Conservation (phyloP, 768 basidiomycete genomes). For the Holtermannia corniformis region DNA sequence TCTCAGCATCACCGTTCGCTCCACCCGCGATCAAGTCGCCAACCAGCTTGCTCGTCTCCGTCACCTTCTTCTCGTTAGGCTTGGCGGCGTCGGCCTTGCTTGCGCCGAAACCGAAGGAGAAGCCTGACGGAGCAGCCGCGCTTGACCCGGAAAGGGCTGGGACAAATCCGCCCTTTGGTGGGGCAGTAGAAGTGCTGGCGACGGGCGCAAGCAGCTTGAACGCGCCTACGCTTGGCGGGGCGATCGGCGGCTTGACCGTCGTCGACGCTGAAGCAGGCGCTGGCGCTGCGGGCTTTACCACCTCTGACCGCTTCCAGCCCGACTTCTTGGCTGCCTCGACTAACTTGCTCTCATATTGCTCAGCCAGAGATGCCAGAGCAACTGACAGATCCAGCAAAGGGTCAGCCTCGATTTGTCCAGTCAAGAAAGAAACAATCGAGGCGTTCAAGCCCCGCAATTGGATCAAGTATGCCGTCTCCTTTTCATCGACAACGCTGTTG, state of each 20-base stretch:
- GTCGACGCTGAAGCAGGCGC: background rate
- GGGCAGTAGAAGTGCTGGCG: background rate
- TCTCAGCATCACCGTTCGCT: slow-evolving; percentile 4
- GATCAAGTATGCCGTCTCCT: slow-evolving; percentile 31
- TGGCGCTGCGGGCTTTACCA: background rate
- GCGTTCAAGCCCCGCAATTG: slow-evolving; percentile 34
- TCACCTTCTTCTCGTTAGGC: slow-evolving; percentile 13
- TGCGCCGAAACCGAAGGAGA: slow-evolving; percentile 16
- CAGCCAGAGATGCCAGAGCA: slow-evolving; percentile 12
- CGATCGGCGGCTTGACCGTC: slow-evolving; percentile 9
- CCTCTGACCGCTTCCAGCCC: slow-evolving; percentile 13
- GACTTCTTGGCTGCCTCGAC: slow-evolving; percentile 14
- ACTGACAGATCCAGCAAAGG: slow-evolving; percentile 24
- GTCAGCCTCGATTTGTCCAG: slow-evolving; percentile 17
- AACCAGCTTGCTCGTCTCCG: slow-evolving; percentile 20
- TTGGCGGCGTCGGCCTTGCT: too few species aligned
- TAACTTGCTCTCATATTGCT: slow-evolving; percentile 20
- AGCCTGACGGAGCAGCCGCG: slow-evolving; percentile 1
- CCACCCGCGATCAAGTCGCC: slow-evolving; percentile 17
- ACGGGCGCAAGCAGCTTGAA: slow-evolving; percentile 11
- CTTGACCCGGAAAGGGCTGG: too few species aligned
- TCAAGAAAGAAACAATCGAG: slow-evolving; percentile 30
- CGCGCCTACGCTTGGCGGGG: slow-evolving; percentile 12
- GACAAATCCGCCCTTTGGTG: slow-evolving; percentile 11
- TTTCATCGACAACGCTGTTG: slow-evolving; percentile 1